Percentiles rank a stretch among this genome's conserved stretches.
Conservation (phyloP, 176 grass and related monocot genomes). For the Oryza glumipatula region DNA sequence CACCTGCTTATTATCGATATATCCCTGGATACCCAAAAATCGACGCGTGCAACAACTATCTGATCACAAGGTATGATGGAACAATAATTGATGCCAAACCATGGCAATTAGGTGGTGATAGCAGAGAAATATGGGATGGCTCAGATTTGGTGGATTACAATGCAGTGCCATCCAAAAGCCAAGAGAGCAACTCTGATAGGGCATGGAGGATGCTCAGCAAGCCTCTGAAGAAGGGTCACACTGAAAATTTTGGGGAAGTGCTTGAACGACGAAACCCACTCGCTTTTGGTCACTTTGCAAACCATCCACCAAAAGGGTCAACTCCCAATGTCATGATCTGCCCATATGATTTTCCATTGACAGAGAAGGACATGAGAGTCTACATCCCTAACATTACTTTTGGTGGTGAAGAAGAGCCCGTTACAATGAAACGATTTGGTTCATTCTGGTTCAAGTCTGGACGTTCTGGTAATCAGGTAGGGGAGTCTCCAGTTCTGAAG, state of each 20-base stretch:
- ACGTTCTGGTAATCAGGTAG: constrained; percentile 43
- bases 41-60: constrained; percentile 73
- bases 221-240: constrained; percentile 55
- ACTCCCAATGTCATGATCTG: constrained; percentile 90
- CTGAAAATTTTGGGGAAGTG: constrained; percentile 57
- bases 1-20: constrained; percentile 88
- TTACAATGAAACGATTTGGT: constrained; percentile 79
- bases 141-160: constrained; percentile 40
- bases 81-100: constrained; percentile 88
- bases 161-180: constrained; percentile 37
- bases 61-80: constrained; percentile 92
- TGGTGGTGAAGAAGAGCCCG: constrained; percentile 63
- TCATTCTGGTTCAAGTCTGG: constrained; percentile 91
- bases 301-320: constrained; percentile 77
- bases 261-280: constrained; percentile 88
- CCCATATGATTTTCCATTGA: constrained; percentile 84
- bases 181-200: constrained; percentile 57
- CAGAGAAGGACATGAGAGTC: constrained; percentile 80
- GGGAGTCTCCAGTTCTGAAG: constrained; percentile 55
- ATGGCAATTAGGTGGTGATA: constrained; percentile 68
- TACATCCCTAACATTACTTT: constrained; percentile 83
- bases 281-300: constrained; percentile 90
- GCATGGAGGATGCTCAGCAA: constrained; percentile 82
- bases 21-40: constrained; percentile 95
- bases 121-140: constrained; percentile 82